A percentile compares a stretch with the other conserved stretches of the same genome.
Conservation (phyloP, 1,139 yeast species). For the Diutina neorugosa region DNA sequence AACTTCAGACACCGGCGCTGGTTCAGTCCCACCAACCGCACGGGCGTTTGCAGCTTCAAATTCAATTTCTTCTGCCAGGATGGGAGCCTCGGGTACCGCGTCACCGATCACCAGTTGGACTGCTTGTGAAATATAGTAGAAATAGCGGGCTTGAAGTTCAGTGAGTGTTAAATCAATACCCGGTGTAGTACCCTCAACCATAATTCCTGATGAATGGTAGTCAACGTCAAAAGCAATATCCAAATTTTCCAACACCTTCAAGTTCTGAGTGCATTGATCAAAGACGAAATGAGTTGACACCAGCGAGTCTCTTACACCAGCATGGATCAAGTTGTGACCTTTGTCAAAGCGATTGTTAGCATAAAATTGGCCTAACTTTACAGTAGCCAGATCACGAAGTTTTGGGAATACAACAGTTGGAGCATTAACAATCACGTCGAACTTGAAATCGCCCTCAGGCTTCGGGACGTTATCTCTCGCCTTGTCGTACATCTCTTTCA, state of each 20-base stretch:
- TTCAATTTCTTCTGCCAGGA: background rate
- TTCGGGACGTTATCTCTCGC: slow-evolving; percentile 78
- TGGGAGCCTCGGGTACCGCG: background rate
- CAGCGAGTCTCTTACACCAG: slow-evolving; percentile 51
- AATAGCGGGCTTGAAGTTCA: slow-evolving; percentile 59
- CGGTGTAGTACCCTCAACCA: slow-evolving; percentile 48
- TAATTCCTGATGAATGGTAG: slow-evolving; percentile 43
- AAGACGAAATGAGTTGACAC: slow-evolving; percentile 24
- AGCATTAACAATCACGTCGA: slow-evolving; percentile 63
- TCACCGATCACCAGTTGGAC: background rate
- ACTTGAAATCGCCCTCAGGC: slow-evolving; percentile 44
- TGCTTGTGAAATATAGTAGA: slow-evolving; percentile 24
- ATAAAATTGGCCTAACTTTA: slow-evolving; percentile 75
- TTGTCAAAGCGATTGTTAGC: slow-evolving; percentile 47
- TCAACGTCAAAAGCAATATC: slow-evolving; percentile 56
- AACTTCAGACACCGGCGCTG: background rate
- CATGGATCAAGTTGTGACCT: slow-evolving; percentile 37
- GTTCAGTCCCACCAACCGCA: background rate
- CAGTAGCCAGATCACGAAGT: slow-evolving; percentile 49
- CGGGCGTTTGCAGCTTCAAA: background rate
- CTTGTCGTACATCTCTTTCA: slow-evolving; percentile 79
- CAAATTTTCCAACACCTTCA: slow-evolving; percentile 46
- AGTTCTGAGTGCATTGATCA: slow-evolving; percentile 40
- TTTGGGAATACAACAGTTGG: slow-evolving; percentile 79
- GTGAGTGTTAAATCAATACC: slow-evolving; percentile 61